A percentile compares a stretch with the other conserved stretches of the same genome.
phyloP scores from a whole-genome alignment of 2,329 filamentous ascomycete genomes.

The Helotiales sp. region DNA sequence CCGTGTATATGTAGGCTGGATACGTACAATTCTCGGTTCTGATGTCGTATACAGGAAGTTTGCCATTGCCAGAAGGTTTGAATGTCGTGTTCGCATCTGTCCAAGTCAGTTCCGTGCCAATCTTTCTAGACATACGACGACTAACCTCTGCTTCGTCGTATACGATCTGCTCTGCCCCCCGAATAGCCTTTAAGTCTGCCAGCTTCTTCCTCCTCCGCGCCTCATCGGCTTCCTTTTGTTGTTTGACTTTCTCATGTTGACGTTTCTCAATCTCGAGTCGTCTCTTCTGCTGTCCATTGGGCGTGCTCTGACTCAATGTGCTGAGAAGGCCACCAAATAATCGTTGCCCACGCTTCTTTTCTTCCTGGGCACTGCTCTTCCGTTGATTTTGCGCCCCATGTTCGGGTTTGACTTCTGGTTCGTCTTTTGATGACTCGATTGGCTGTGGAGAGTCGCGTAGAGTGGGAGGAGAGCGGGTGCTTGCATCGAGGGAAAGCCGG shows the following conservation, averaged over 20 bases:
- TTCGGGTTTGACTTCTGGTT: conserved; percentile 22
- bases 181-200: conserved; percentile 63
- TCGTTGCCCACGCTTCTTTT: conserved; percentile 82
- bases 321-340: conserved; percentile 76
- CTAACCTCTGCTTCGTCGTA: conserved; percentile 80
- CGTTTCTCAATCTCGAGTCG: conserved; percentile 82
- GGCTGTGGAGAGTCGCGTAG: conserved; percentile 38
- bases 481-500: conserved; percentile 47
- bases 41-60: conserved; percentile 74
- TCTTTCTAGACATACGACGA: conserved; percentile 31
- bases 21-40: conserved; percentile 74
- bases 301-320: conserved; percentile 71
- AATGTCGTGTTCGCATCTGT: conserved; percentile 70
- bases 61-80: conserved; percentile 72
- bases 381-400: conserved; percentile 42
- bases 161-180: conserved; percentile 71
- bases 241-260: conserved; percentile 76
- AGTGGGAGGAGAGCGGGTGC: conserved; percentile 34
- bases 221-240: conserved; percentile 74
- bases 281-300: conserved; percentile 66
- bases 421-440: conserved; percentile 20
- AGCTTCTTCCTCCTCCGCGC: conserved; percentile 68
- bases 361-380: conserved; percentile 63
- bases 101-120: background rate
- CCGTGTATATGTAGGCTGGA: background rate